Evolutionary conservation across 2,329 filamentous ascomycete genomes (phyloP).

Genomic region (Aspergillus proliferans): DNA sequence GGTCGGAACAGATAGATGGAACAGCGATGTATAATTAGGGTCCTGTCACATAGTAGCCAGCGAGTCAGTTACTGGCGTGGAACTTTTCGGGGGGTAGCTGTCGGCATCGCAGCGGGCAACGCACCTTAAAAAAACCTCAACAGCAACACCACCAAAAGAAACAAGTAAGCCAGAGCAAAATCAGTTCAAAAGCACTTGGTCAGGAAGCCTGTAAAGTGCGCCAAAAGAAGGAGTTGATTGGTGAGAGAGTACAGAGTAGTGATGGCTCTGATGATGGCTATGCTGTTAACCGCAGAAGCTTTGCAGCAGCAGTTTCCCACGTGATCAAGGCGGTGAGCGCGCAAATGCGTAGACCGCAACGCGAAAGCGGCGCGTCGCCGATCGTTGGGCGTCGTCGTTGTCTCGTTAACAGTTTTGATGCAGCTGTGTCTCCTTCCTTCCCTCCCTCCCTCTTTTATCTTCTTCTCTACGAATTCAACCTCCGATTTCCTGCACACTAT

Average conservation of each 20-base stretch:
- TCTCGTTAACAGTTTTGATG: conserved; percentile 12
- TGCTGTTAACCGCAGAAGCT: conserved; percentile 13
- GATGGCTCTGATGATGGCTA: conserved; percentile 1
- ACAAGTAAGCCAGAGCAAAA: background rate
- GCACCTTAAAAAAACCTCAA: background rate
- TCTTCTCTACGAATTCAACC: conserved; percentile 2
- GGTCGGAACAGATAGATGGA: background rate
- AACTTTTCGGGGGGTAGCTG: background rate
- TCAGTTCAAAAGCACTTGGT: background rate
- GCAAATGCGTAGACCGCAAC: conserved; percentile 19
- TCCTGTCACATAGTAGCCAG: background rate
- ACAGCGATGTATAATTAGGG: no score
- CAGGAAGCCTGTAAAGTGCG: background rate
- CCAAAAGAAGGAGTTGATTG: background rate
- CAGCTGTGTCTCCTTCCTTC: conserved; percentile 6
- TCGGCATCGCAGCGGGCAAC: background rate
- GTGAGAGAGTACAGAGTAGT: background rate
- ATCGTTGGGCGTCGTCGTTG: conserved; percentile 7
- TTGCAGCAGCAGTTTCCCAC: conserved; percentile 20
- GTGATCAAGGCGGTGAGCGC: conserved; percentile 27
- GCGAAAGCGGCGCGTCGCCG: conserved; percentile 23
- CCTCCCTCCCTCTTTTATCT: conserved; percentile 12
- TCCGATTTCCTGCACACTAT: background rate
- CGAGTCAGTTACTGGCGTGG: background rate
- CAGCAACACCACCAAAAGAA: no score